phyloP scores from a whole-genome alignment of 164 flowering plant genomes.

The Umbilicus rupestris region DNA sequence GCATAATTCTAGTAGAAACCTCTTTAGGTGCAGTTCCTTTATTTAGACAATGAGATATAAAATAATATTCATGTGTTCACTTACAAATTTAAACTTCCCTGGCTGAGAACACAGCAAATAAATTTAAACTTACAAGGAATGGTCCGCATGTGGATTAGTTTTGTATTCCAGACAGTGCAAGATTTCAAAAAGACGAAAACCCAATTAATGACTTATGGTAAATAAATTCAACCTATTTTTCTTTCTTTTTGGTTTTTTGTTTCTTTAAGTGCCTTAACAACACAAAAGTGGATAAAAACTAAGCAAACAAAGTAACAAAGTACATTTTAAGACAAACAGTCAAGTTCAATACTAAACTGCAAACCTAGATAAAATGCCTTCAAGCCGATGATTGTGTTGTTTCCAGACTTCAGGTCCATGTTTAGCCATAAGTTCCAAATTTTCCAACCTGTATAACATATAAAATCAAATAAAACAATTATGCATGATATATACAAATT shows the following conservation, averaged over 20 bases:
- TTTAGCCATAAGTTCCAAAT: constrained; percentile 77
- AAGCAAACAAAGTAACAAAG: neutral
- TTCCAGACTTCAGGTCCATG: constrained; percentile 88
- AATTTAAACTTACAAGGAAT: too few relatives aligned
- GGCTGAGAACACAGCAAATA: too few relatives aligned
- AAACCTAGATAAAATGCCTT: constrained; percentile 68
- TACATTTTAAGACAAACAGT: neutral
- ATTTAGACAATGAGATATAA: too few relatives aligned
- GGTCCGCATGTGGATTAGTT: too few relatives aligned
- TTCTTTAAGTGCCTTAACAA: neutral
- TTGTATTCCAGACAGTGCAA: too few relatives aligned
- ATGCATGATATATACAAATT: neutral
- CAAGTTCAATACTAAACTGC: constrained; percentile 4
- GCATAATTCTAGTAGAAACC: too few relatives aligned
- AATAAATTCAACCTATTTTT: neutral
- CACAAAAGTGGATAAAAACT: neutral
- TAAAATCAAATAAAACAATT: neutral
- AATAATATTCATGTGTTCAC: too few relatives aligned
- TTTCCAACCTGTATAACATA: constrained; percentile 74
- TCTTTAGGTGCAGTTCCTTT: too few relatives aligned
- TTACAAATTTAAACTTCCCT: too few relatives aligned
- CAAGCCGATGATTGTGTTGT: constrained; percentile 68
- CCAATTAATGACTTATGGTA: neutral
- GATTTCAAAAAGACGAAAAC: neutral
- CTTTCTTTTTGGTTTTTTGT: neutral